Evolutionary conservation across 257 asterid species (phyloP).

Genomic region (Fraxinus quadrangulata): DNA sequence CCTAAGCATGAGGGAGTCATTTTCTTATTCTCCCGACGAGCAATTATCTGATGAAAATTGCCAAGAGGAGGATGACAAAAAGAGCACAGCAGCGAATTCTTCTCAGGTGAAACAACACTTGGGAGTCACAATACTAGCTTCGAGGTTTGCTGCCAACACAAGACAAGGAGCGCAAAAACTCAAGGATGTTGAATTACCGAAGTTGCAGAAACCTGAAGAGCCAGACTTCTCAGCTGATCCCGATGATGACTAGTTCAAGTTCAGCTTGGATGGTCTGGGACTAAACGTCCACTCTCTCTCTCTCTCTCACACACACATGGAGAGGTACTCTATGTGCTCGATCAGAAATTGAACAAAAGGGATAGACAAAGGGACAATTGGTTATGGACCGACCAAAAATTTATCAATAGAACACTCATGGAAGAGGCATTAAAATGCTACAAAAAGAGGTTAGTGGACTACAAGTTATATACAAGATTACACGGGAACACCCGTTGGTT

Average conservation of each 20-base stretch:
- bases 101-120: constrained; percentile 46
- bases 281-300: neutral
- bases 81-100: constrained; percentile 17
- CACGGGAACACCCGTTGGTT: neutral
- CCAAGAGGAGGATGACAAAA: constrained; percentile 32
- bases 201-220: constrained; percentile 72
- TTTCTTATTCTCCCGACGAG: constrained; percentile 30
- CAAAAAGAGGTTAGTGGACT: neutral
- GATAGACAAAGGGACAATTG: neutral
- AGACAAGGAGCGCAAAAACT: constrained; percentile 68
- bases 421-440: neutral
- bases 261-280: neutral
- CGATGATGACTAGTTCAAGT: constrained; percentile 54
- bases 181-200: constrained; percentile 56
- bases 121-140: constrained; percentile 70
- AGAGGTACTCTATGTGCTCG: neutral
- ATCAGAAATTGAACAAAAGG: neutral
- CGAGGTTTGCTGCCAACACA: constrained; percentile 72
- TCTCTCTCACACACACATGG: neutral
- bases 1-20: constrained; percentile 54
- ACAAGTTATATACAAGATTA: constrained; percentile 29
- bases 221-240: constrained; percentile 75
- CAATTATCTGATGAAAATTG: constrained; percentile 29
- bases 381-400: neutral
- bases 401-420: neutral